Evolutionary conservation across 305 asterid genomes (phyloP), one percentile per base, ranked within the genome.

Genomic region (Rubia tinctorum): DNA sequence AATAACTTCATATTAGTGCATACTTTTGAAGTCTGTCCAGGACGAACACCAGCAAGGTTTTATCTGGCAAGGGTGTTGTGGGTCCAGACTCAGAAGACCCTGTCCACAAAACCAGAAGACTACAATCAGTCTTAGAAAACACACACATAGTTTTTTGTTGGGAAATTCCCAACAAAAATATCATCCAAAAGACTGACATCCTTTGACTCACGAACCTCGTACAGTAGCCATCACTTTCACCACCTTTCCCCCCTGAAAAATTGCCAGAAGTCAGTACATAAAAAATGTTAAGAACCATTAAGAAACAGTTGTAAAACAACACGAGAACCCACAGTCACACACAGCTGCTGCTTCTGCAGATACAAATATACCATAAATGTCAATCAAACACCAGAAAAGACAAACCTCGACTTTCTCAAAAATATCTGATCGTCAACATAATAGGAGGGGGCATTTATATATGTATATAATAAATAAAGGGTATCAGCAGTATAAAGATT

Each of bases 21-120:
- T 27, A 27, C 30, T 27, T 27, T 27, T 1, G 30, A 27, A 27
- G 30, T 27, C 1, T 27, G 30, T 27, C 2, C 30, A 1, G 30
- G 2, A 2, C 86, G 90, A 89, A 89, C 73, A 87, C 74, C 95
- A 93, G 75, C 85, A 89, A 75, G 89, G 86, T 91, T 86, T 91
- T 91, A 83, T 93, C 98, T 84, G 98, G 96, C 92, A 93, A 91
- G 86, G 93, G 87, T 74, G 88, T 82, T 62, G 93, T 86, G 98
- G 96, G 92, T 66, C 95, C 97, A 73, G 86, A 82, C 83, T 76
- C 90, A 61, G 88, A 88, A 39, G 87, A 87, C 87, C 88, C 98
- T 93, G 80, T 77, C 90, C 89, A 84, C 90, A 79, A 82, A 40
- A 80, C 79, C 70, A 78, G 81, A 80, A 69, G 69, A 77, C 78